Evolutionary conservation across 352 stramenopile species (phyloP), one percentile per base, ranked within the genome.

Genomic region (Pilasporangium apinafurcum): DNA sequence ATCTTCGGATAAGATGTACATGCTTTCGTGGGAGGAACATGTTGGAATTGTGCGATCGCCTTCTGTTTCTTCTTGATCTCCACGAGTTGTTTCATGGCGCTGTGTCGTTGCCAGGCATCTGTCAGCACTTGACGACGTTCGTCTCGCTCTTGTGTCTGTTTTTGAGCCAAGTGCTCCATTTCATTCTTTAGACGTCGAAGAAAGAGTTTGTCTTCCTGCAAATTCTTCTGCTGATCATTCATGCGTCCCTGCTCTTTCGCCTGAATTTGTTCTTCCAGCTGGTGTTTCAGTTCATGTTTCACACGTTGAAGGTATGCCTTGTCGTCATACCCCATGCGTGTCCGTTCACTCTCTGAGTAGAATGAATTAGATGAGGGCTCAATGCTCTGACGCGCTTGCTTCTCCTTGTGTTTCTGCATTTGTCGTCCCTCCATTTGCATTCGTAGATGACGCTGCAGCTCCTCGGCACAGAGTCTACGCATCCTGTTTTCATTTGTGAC

Each of bases 61-160:
- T 58, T 62, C 45, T 86, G 69, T 48, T 76, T 76, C 52, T 83
- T 86, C 44, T 79, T 75, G 33, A 43, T 44, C 51, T 75, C 65
- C 12, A 83, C 70, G 8, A 86, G 40, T 38, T 76, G 76, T 47
- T 86, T 86, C 40, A 86, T 77, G 13, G 60, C 56, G 50, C 57
- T 75, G n/a, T n/a, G n/a, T n/a, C 75, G 71, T 21, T 71, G 57
- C 74, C 71, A 89, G 13, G 77, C 62, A 21, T 78, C 65, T 1
- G 74, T 87, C 33, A 89, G 65, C 46, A 56, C 48, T 28, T 76
- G 68, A 12, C 69, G 68, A 18, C 65, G 62, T 47, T 81, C 68
- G 1, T 86, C 67, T 10, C 69, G 71, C 33, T 86, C 63, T 13
- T 61, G 53, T 10, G 18, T 21, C 48, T 80, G 57, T 47, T 84